Conservation (phyloP, 2,329 filamentous ascomycete species). For the Fusarium nisikadoi region DNA sequence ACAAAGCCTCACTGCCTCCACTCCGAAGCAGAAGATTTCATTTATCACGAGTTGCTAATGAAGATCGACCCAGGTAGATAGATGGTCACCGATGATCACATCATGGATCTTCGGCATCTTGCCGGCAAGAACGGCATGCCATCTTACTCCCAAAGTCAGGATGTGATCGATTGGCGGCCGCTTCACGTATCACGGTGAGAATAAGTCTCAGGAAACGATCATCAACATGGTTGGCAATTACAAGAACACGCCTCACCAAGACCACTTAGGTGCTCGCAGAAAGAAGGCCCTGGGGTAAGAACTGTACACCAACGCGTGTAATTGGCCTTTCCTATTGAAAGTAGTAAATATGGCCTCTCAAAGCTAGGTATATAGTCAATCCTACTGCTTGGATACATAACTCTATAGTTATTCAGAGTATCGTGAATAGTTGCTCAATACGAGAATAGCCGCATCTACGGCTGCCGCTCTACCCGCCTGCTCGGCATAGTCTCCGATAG, state of each 20-base stretch:
- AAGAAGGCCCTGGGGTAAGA: no score
- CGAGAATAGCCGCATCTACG: neutral
- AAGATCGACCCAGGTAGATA: neutral
- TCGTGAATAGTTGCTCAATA: neutral
- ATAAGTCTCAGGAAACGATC: no score
- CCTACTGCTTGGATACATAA: fast-evolving
- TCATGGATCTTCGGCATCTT: neutral
- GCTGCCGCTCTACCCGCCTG: neutral
- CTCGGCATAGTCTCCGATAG: neutral
- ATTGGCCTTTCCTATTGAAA: no score
- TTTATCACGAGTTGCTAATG: fast-evolving
- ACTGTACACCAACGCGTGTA: no score
- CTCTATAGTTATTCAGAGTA: fast-evolving
- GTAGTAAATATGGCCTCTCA: neutral
- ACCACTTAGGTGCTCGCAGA: no score
- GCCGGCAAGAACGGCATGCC: neutral
- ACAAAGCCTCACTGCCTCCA: neutral
- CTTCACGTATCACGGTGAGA: neutral
- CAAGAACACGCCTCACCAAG: no score
- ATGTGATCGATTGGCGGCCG: neutral
- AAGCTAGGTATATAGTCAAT: neutral
- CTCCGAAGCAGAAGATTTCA: fast-evolving
- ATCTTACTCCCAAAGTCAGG: no score
- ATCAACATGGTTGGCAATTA: no score
- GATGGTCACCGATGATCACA: fast-evolving